Base-by-base conservation (phyloP, 306 rosid genomes). In the Pterocarpus macrocarpus region DNA sequence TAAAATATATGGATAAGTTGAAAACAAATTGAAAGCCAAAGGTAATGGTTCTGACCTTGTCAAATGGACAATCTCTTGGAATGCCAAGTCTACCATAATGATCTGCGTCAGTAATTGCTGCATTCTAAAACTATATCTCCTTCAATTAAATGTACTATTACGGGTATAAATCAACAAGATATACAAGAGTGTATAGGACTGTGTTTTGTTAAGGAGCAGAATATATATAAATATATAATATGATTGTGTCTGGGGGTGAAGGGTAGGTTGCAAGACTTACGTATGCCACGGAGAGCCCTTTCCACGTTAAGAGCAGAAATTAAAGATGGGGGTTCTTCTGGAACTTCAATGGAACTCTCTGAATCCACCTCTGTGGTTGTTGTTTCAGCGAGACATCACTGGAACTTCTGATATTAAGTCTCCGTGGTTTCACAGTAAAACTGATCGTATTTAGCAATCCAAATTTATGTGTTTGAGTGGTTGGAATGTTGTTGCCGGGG, bases 21-120 rank as follows among this genome's bases (percentile, higher is more conserved):
- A 62, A 41, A 35, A 82, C 75, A 59, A 34, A 22, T 22, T 22
- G 28, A 50, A 78, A 63, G 67, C 4, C 8, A 11, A 50, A 43
- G 11, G 41, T 17, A 30, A 5, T 4, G 22, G 14, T 63, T 45
- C 30, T 17, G 32, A 92, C 99, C 99, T 82, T 85, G 9, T 93
- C 90, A 15, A 34, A 52, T 5, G 96, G 78, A 76, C 91, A 85
- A 58, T 88, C 91, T 86, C 92, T 82, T 73, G 83, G 83, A 59
- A 95, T 53, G 73, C 96, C 94, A 13, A 93, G 94, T 77, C 85
- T 88, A 35, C 96, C 94, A 74, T 95, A 91, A 73, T 95, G 93
- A 84, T 93, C 92, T 4, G 87, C 91, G 56, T 93, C 99, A 43
- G 97, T 95, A 58, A 95, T 93, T 66, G 97, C 99, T 93, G 98